Base-by-base conservation (phyloP, 768 basidiomycete genomes). In the Rhizopogon salebrosus region DNA sequence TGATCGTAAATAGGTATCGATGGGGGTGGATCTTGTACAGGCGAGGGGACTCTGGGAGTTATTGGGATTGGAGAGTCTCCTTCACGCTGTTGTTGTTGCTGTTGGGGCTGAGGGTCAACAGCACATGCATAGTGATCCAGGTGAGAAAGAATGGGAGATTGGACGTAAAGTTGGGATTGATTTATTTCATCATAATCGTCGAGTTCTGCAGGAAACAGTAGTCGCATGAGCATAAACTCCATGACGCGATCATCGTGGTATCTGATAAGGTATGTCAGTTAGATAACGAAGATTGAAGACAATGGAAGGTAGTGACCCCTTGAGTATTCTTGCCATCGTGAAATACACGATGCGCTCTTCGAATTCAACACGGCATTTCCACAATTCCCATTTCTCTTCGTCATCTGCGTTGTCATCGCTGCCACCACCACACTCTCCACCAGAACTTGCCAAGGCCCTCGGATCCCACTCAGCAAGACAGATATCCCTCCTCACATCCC, bases 321-420 rank as follows among this genome's bases (percentile, higher is more conserved):
- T 63, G 20, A 85, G 58, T 26, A 83, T 75, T 62, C 81, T 84
- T 1, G 86, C 86, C 85, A 88, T 88, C 0, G 82, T 85, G 60
- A 89, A 87, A 65, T 79, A 89, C 34, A 87, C 85, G 0, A 82
- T 80, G 53, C 82, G 71, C 57, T 82, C 78, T 37, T 87, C 85
- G 60, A 87, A 88, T 61, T 87, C 87, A 16, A 89, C 85, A 8
- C 86, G 70, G 57, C 87, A 88, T 60, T 89, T 89, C 87, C 86
- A 88, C 5, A 89, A 61, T 59, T 87, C 84, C 85, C 86, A 88
- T 23, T 70, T 68, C 45, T 70, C 68, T 41, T 75, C 72, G 3
- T 49, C 37, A 2, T 62, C 54, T 3, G 16, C 14, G 2, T 46
- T 54, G 7, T 48, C 46, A 20, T 49, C 54, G 16, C 50, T 56